Evolutionary conservation across 495 filamentous ascomycete genomes (phyloP), one percentile per base, ranked within the genome.

Genomic region (Tricharina praecox): DNA sequence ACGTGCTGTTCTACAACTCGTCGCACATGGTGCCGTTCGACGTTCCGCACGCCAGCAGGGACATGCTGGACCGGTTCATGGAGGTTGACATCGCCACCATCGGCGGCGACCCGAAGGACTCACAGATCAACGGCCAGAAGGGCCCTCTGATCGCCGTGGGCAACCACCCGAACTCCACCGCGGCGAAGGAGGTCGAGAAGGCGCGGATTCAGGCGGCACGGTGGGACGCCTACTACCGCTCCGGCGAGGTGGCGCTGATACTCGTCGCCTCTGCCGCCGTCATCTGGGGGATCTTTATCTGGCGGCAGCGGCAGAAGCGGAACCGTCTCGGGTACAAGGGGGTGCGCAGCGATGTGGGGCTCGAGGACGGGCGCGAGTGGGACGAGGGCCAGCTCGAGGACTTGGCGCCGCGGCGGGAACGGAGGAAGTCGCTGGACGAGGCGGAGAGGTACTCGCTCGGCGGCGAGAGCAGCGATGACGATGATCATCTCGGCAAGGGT

Each of bases 21-120:
- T 85, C 79, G 43, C 90, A 97, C 62, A 97, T 97, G 90, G 90
- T 95, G 2, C 90, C 90, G 4, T 96, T 85, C 61, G 88, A 97
- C 62, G 81, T 79, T 53, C 77, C 92, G 10, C 76, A 85, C 20
- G 77, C 86, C 40, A 82, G 78, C 7, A 76, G 90, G 38, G 90
- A 96, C 61, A 97, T 97, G 92, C 76, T 95, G 8, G 90, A 96
- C 62, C 80, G 90, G 15, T 95, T 96, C 64, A 85, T 94, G 70
- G 76, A 76, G 25, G 86, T 97, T 19, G 85, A 97, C 60, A 94
- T 96, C 51, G 79, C 73, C 52, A 80, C 75, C 61, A 94, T 96
- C 47, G 90, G 90, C 48, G 88, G 88, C 32, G 61, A 63, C 33
- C 90, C 90, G 0, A 72, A 85, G 0, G 85, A 96, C 62, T 84